Evolutionary conservation across 768 basidiomycete genomes (phyloP), one percentile per base, ranked within the genome.

Genomic region (Flagelloscypha sp.): DNA sequence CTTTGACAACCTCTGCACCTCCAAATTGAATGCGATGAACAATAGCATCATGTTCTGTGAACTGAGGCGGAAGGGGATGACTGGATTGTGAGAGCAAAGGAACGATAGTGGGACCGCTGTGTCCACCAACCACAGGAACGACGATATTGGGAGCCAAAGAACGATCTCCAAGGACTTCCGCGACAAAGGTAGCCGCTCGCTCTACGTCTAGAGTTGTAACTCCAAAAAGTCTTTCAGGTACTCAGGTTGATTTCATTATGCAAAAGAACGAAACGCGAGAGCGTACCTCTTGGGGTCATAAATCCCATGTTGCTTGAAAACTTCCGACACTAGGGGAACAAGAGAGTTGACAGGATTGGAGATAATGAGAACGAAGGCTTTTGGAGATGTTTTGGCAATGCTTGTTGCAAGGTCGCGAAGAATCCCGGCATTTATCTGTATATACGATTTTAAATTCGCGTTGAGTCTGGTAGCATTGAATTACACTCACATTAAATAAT

Each of bases 301-400:
- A 41, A 86, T 85, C 42, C 92, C 92, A 9, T 84, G 84, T 59
- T 90, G 86, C 65, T 85, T 76, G 58, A 95, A 80, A 40, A 85
- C 84, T 47, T 79, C 74, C 29, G 92, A 90, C 47, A 95, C 92
- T 50, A 99, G 94, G 50, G 95, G 94, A 41, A 98, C 95, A 43
- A 94, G 97, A 33, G 84, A 87, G 72, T 88, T 90, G 71, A 95
- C 94, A 36, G 94, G 94, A 80, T 99, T 99, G 50, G 93, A 94
- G 63, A 99, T 99, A 63, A 98, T 81, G 48, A 90, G 78, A 53
- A 98, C 72, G 64, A 86, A 79, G n/a, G 95, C 95, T 34, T 82
- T 76, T 35, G 95, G 93, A 24, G 87, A 62, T 38, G 85, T 78
- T 42, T 88, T 84, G 48, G 76, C 86, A 43, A 92, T 73, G 11